Base-by-base conservation (phyloP, 257 asterid species). In the Agastache rugosa region DNA sequence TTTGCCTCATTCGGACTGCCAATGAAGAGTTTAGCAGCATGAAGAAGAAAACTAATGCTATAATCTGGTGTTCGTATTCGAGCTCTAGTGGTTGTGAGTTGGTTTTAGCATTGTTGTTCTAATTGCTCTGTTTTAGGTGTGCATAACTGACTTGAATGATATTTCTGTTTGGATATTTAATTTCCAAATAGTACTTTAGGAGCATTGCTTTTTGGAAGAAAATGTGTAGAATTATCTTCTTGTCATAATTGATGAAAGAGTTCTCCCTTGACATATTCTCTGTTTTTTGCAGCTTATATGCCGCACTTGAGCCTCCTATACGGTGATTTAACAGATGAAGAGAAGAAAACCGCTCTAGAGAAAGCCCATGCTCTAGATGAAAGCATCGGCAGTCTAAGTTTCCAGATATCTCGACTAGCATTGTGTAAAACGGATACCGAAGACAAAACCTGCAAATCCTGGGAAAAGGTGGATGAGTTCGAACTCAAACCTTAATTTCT, bases 241-340 rank as follows among this genome's bases (percentile, higher is more conserved):
- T 3, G 5, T 15, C 55, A 48, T n/a, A 15, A 5, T 16, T n/a
- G 22, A 48, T 48, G 22, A 17, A 48, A 48, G 9, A 48, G 55
- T 48, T 48, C 10, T 48, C 9, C 23, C 7, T 19, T 8, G 61
- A 78, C 44, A 9, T 34, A 15, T 75, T 31, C 25, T 69, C 19
- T 50, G 45, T 15, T 50, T 44, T 11, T 59, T 79, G 79, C 88
- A 95, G 99, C 96, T 50, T 95, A 90, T 78, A 92, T 95, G 99
- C 98, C 99, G 10, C 99, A 95, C 82, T 72, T 95, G 83, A 95
- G 98, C 90, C 84, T 95, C 67, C 85, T 95, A 6, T 92, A 95
- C 39, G 97, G 86, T 9, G 97, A 92, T 42, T 74, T 89, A 60
- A 76, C 89, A 0, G 98, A 87, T 0, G 96, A 90, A 64, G 91